Conservation (phyloP, 805 yeast species). For the Kregervanrija fluxuum region DNA sequence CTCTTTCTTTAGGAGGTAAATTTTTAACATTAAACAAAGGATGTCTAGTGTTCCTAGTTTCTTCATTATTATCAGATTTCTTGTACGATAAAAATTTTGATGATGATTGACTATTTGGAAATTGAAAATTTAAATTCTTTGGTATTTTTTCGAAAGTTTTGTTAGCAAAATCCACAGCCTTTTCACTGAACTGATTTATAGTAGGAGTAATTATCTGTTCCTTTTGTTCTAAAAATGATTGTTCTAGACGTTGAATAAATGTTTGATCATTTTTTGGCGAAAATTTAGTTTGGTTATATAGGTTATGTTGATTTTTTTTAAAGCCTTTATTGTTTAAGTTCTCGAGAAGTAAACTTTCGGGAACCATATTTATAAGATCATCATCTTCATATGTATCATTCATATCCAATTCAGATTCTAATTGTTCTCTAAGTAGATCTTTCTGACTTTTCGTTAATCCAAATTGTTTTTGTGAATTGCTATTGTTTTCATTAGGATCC, state of each 20-base stretch:
- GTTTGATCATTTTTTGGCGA: slow-evolving; percentile 1
- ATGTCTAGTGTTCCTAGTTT: not conserved
- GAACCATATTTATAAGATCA: slow-evolving; percentile 14
- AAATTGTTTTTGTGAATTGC: not conserved
- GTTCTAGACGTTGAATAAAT: slow-evolving; percentile 4
- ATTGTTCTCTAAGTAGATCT: slow-evolving; percentile 11
- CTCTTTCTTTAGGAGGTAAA: slow-evolving; percentile 62
- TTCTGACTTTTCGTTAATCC: slow-evolving; percentile 2
- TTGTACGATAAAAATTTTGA: slow-evolving; percentile 8
- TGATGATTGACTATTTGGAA: slow-evolving; percentile 6
- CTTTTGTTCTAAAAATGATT: slow-evolving; percentile 15
- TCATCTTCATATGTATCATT: slow-evolving; percentile 20
- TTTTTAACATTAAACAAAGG: slow-evolving; percentile 22
- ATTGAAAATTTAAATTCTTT: slow-evolving; percentile 9
- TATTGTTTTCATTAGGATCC: not conserved
- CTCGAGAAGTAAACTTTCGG: slow-evolving; percentile 1
- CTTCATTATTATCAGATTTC: not conserved
- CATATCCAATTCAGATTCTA: slow-evolving; percentile 16
- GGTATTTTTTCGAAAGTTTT: slow-evolving; percentile 20
- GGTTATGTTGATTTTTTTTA: slow-evolving; percentile 1
- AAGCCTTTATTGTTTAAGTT: not conserved
- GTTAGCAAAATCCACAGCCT: slow-evolving; percentile 22
- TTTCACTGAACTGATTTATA: slow-evolving; percentile 18
- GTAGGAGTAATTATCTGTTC: slow-evolving; percentile 16
- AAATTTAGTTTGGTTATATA: not conserved